A percentile compares a stretch with the other conserved stretches of the same genome.
Conservation (phyloP, 73 alveolate genomes). For the Paramecium pentaurelia region DNA sequence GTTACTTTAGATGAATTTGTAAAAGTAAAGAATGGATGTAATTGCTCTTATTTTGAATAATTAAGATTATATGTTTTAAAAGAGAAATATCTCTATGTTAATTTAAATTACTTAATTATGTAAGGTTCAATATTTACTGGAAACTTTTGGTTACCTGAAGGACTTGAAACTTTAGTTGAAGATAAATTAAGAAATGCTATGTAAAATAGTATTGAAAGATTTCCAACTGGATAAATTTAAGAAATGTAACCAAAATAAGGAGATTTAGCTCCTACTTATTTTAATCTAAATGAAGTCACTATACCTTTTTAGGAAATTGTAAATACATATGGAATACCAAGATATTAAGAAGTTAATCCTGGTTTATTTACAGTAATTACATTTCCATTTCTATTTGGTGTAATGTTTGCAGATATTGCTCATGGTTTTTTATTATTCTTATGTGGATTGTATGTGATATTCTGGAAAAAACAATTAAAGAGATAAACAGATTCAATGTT, state of each 20-base stretch:
- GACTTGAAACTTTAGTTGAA: slow-evolving; percentile 57
- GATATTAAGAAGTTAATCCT: slow-evolving; percentile 97
- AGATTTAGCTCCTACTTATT: slow-evolving; percentile 87
- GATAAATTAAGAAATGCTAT: slow-evolving; percentile 61
- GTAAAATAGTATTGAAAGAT: slow-evolving; percentile 55
- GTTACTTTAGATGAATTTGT: background rate
- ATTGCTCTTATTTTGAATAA: slow-evolving; percentile 75
- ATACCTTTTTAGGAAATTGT: slow-evolving; percentile 92
- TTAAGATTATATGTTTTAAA: slow-evolving; percentile 69
- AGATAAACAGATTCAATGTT: slow-evolving; percentile 30
- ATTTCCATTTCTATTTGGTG: slow-evolving; percentile 97
- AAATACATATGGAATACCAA: slow-evolving; percentile 97
- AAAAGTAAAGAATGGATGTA: background rate
- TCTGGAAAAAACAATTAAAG: slow-evolving; percentile 3
- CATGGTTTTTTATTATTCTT: slow-evolving; percentile 71
- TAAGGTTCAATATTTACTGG: slow-evolving; percentile 74
- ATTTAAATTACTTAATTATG: slow-evolving; percentile 65
- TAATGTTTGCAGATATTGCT: slow-evolving; percentile 96
- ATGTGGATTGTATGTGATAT: slow-evolving; percentile 60
- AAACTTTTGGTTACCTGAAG: slow-evolving; percentile 80
- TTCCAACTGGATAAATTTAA: slow-evolving; percentile 68
- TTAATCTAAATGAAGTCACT: slow-evolving; percentile 91
- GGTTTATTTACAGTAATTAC: slow-evolving; percentile 90
- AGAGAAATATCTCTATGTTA: slow-evolving; percentile 71
- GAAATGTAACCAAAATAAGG: slow-evolving; percentile 64